phyloP scores from a whole-genome alignment of 1,284 basidiomycete genomes.

The Cerrena zonata region DNA sequence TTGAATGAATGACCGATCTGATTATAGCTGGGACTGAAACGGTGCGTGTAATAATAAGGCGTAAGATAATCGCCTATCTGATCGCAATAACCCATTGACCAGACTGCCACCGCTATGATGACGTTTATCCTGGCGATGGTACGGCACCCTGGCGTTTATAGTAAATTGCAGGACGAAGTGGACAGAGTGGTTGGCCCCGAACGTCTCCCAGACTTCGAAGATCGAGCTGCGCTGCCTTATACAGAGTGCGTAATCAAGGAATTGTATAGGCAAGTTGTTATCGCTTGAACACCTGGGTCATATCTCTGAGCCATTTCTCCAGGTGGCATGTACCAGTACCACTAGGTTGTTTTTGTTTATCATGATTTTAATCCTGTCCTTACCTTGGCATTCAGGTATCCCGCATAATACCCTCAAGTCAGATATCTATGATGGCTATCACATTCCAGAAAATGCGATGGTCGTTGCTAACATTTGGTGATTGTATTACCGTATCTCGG shows the following conservation, averaged over 20 bases:
- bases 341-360: constrained; percentile 15
- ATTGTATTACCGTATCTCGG: neutral
- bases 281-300: neutral
- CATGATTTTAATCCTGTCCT: constrained; percentile 1
- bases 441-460: constrained; percentile 40
- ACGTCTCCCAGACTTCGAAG: constrained; percentile 42
- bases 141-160: constrained; percentile 42
- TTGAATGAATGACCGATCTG: neutral
- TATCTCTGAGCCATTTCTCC: neutral
- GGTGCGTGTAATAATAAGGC: constrained; percentile 14
- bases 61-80: neutral
- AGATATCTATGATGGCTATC: constrained; percentile 44
- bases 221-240: constrained; percentile 48
- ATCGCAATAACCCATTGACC: constrained; percentile 5
- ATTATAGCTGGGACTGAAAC: constrained; percentile 29
- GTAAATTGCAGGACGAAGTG: constrained; percentile 49
- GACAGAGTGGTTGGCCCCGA: constrained; percentile 42
- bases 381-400: constrained; percentile 25
- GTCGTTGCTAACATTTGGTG: constrained; percentile 47
- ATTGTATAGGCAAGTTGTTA: constrained; percentile 35
- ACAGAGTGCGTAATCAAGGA: constrained; percentile 47
- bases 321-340: constrained; percentile 25
- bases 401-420: constrained; percentile 46
- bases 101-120: constrained; percentile 43
- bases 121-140: constrained; percentile 48